These are phyloP conservation scores for Diaporthe sp. DNA, from an alignment of 2,329 filamentous ascomycete genomes.

Conservation along the genomic window DNA sequence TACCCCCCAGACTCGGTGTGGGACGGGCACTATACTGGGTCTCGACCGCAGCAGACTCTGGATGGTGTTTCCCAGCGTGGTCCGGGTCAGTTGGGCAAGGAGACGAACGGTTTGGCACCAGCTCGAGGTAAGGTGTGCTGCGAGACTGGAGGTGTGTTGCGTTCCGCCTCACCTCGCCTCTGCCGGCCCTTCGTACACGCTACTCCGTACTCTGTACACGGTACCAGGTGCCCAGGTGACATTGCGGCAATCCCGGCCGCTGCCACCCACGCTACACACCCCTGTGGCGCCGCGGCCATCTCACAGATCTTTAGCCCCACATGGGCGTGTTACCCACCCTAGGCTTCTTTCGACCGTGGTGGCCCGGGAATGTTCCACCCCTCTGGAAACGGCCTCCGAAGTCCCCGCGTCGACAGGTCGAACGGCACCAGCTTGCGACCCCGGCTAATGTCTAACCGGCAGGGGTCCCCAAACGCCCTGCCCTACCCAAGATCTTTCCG, in stretches of 20 bases:
- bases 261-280: neutral
- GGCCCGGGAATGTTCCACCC: constrained; percentile 10
- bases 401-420: constrained; percentile 6
- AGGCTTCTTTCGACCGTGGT: constrained; percentile 21
- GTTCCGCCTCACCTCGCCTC: neutral
- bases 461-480: constrained; percentile 6
- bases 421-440: constrained; percentile 10
- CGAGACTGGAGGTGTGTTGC: neutral
- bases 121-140: neutral
- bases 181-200: neutral
- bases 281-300: constrained; percentile 6
- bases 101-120: neutral
- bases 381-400: constrained; percentile 7
- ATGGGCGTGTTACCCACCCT: neutral
- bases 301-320: constrained; percentile 20
- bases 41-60: constrained; percentile 1
- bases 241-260: constrained; percentile 23
- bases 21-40: neutral
- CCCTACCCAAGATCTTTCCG: neutral
- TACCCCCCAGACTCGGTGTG: too few relatives aligned
- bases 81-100: neutral
- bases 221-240: neutral
- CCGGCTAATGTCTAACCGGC: constrained; percentile 20
- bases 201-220: neutral
- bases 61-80: neutral